Evolutionary conservation across 192 early-diverging fungal genomes (phyloP).

Genomic region (Geosiphon pyriformis): DNA sequence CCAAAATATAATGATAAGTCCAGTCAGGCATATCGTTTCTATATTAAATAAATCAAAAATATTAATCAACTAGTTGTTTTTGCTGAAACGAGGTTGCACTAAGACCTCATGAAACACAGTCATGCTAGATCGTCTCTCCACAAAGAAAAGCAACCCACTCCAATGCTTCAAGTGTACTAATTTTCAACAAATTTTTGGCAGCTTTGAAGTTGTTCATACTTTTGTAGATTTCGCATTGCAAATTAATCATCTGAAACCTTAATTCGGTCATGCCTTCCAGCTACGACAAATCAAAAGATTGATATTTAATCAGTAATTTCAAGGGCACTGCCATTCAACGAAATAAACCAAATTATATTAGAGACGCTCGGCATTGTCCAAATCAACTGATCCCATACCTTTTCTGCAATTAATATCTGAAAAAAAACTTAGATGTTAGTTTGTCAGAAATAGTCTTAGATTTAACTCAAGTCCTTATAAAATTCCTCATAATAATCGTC

Average conservation of each 20-base stretch:
- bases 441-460: too few relatives aligned
- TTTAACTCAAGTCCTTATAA: too few relatives aligned
- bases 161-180: conserved; percentile 12
- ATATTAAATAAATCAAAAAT: not conserved
- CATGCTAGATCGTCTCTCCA: not conserved
- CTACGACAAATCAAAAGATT: conserved; percentile 8
- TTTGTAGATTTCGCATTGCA: conserved; percentile 22
- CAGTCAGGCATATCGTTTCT: conserved; percentile 21
- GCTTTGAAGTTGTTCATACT: conserved; percentile 13
- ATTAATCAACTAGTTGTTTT: not conserved
- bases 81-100: not conserved
- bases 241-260: conserved; percentile 21
- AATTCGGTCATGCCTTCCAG: conserved; percentile 15
- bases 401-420: conserved; percentile 11
- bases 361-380: too few relatives aligned
- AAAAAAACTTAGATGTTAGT: not conserved
- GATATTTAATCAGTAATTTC: not conserved
- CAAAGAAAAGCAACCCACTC: conserved; percentile 24
- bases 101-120: not conserved
- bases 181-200: conserved; percentile 21
- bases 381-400: too few relatives aligned
- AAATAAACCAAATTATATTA: too few relatives aligned
- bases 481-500: not conserved
- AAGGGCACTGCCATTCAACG: too few relatives aligned
- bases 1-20: conserved; percentile 24